phyloP scores from a whole-genome alignment of 208 protist genomes.

The Trypanosoma lewisi region DNA sequence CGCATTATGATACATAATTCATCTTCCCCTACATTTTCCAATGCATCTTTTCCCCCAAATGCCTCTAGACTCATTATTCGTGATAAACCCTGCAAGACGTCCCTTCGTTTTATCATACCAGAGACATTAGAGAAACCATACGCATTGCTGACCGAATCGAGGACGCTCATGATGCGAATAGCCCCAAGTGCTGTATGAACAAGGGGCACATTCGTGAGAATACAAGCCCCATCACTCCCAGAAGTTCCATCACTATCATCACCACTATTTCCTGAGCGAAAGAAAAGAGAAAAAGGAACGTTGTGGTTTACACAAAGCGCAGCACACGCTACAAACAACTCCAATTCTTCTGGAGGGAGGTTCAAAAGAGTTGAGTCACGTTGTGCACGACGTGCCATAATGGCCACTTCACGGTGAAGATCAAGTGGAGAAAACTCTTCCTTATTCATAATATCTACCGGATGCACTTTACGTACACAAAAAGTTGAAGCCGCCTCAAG shows the following conservation, averaged over 20 bases:
- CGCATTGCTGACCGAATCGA: slow-evolving; percentile 10
- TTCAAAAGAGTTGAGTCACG: slow-evolving; percentile 17
- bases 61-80: slow-evolving; percentile 34
- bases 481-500: slow-evolving; percentile 83
- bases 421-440: slow-evolving; percentile 61
- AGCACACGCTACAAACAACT: slow-evolving; percentile 60
- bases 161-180: slow-evolving; percentile 49
- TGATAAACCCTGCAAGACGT: slow-evolving; percentile 33
- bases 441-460: slow-evolving; percentile 45
- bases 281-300: slow-evolving; percentile 53
- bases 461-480: slow-evolving; percentile 55
- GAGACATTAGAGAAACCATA: slow-evolving; percentile 26
- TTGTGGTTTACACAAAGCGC: slow-evolving; percentile 63
- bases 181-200: slow-evolving; percentile 25
- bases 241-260: neutral
- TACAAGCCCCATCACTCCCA: slow-evolving; percentile 11
- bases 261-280: slow-evolving; percentile 10
- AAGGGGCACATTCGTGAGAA: slow-evolving; percentile 19
- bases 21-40: slow-evolving; percentile 61
- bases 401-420: slow-evolving; percentile 53
- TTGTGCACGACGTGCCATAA: slow-evolving; percentile 40
- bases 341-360: slow-evolving; percentile 7
- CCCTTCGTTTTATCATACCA: slow-evolving; percentile 17
- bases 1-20: slow-evolving; percentile 57
- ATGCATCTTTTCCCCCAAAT: slow-evolving; percentile 37